phyloP scores from a whole-genome alignment of 1,284 basidiomycete genomes.

The Volvariella volvacea region DNA sequence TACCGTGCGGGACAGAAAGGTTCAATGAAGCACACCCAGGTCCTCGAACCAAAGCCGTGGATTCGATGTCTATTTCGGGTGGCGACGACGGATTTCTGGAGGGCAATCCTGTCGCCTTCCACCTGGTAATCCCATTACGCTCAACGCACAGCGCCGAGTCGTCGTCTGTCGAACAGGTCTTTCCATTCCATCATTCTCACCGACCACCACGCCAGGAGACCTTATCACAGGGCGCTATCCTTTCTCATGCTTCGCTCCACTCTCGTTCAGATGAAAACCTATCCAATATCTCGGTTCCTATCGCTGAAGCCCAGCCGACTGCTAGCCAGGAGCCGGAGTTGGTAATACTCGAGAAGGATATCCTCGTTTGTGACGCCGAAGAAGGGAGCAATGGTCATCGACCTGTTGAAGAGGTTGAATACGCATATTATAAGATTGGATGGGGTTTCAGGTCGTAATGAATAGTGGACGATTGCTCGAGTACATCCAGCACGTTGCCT shows the following conservation, averaged over 20 bases:
- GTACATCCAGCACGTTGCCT: too few relatives aligned
- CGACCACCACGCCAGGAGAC: too few relatives aligned
- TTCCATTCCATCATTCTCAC: conserved; percentile 19
- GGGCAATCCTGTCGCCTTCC: conserved; percentile 38
- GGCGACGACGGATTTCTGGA: not conserved
- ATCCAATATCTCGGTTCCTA: not conserved
- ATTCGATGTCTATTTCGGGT: too few relatives aligned
- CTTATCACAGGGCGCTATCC: too few relatives aligned
- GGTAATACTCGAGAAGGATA: conserved; percentile 42
- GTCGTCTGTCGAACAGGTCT: conserved; percentile 48
- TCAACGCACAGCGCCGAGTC: conserved; percentile 58
- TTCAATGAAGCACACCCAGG: not conserved
- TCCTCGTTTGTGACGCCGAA: conserved; percentile 46
- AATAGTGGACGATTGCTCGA: too few relatives aligned
- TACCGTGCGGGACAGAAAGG: not conserved
- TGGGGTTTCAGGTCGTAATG: conserved; percentile 29
- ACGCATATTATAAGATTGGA: conserved; percentile 60
- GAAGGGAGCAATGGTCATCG: conserved; percentile 24
- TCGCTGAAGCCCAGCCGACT: too few relatives aligned
- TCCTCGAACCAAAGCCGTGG: too few relatives aligned
- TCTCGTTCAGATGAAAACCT: not conserved
- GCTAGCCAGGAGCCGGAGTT: conserved; percentile 27
- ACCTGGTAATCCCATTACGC: conserved; percentile 71
- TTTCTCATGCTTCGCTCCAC: too few relatives aligned
- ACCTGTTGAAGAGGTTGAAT: conserved; percentile 44